Evolutionary conservation across 2,329 filamentous ascomycete species (phyloP).

Genomic region (Domatiomyces catenatus): DNA sequence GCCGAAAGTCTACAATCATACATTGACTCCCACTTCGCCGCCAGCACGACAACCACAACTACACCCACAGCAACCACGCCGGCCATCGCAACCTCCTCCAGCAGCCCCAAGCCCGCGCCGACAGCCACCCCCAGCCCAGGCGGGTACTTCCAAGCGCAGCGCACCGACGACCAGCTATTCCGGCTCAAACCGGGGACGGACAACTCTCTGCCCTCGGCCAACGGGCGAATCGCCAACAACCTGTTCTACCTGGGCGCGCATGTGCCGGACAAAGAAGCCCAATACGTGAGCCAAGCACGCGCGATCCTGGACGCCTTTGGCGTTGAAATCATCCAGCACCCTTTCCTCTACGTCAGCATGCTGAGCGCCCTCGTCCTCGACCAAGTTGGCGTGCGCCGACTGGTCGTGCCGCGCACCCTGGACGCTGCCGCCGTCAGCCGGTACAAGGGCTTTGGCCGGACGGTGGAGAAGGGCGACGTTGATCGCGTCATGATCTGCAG

Average conservation of each 20-base stretch:
- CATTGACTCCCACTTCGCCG: constrained; percentile 66
- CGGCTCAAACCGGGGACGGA: constrained; percentile 94
- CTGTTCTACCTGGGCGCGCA: constrained; percentile 64
- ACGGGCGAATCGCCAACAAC: constrained; percentile 73
- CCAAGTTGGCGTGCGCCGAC: constrained; percentile 50
- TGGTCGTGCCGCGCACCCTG: constrained; percentile 29
- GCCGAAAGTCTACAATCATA: constrained; percentile 62
- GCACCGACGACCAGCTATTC: constrained; percentile 28
- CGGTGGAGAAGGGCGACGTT: constrained; percentile 11
- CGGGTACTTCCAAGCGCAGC: constrained; percentile 12
- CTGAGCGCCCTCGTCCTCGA: constrained; percentile 60
- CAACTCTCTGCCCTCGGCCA: constrained; percentile 74
- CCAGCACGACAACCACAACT: constrained; percentile 25
- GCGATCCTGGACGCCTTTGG: constrained; percentile 75
- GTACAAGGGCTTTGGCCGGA: constrained; percentile 15
- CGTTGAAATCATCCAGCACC: constrained; percentile 80
- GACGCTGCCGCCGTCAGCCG: constrained; percentile 9
- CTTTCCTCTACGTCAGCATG: constrained; percentile 76
- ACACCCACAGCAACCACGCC: not conserved
- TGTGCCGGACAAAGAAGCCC: constrained; percentile 50
- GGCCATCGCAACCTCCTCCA: constrained; percentile 11
- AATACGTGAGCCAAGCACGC: constrained; percentile 35
- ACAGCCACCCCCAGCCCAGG: constrained; percentile 1
- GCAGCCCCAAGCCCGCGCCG: too few relatives aligned
- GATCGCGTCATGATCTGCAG: constrained; percentile 15